These are phyloP conservation scores for Citrullus amarus DNA, from an alignment of 306 rosid genomes.

Conservation along the genomic window DNA sequence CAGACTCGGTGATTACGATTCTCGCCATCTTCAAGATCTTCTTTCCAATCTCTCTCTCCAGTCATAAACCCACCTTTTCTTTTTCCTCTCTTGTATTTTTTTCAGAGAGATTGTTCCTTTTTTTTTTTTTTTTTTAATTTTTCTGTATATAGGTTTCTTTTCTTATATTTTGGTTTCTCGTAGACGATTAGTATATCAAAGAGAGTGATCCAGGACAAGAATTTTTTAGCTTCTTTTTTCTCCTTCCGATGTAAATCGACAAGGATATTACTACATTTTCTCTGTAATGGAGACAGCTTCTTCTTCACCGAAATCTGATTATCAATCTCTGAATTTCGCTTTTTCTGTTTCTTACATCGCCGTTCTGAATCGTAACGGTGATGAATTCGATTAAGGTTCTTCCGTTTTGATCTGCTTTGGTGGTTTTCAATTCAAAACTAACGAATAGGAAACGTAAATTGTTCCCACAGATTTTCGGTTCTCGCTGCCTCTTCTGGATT, in stretches of 20 bases:
- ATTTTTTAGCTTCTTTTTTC: background rate
- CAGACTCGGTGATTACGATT: conserved; percentile 36
- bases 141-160: background rate
- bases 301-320: background rate
- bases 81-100: background rate
- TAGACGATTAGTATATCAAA: background rate
- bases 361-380: background rate
- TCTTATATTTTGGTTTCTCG: background rate
- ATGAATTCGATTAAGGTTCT: background rate
- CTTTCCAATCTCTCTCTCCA: conserved; percentile 27
- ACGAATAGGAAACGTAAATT: background rate
- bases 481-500: background rate
- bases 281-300: background rate
- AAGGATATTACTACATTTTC: conserved; percentile 5
- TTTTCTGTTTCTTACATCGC: background rate
- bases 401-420: background rate
- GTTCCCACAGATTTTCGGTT: background rate
- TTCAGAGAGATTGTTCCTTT: background rate
- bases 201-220: background rate
- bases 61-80: background rate
- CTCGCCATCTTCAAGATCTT: conserved; percentile 40
- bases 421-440: background rate
- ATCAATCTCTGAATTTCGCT: background rate
- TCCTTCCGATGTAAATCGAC: background rate
- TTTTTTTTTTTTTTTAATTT: background rate